Percentiles rank a stretch among this genome's conserved stretches.
Evolutionary conservation across 23 red algal genomes (phyloP).

Genomic region (Gracilaria caudata): DNA sequence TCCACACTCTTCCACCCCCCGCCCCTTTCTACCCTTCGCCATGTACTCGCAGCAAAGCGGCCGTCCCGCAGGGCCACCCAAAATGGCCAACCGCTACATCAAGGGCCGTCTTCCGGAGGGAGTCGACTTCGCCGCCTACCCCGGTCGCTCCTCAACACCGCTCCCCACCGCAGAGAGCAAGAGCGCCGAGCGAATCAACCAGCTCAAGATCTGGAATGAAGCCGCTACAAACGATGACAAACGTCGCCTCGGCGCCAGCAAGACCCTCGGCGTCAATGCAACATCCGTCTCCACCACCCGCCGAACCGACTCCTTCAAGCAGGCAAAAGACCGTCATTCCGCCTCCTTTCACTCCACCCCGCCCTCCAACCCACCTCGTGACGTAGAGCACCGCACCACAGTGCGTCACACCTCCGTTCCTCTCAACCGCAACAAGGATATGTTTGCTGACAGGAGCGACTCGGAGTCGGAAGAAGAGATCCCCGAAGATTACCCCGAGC

Average conservation of each 20-base stretch:
- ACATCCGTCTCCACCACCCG: slow-evolving; percentile 45
- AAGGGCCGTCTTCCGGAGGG: slow-evolving; percentile 81
- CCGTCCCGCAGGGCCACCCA: slow-evolving; percentile 32
- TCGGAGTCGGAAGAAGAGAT: slow-evolving; percentile 56
- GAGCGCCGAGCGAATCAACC: slow-evolving; percentile 76
- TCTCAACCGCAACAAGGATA: slow-evolving; percentile 30
- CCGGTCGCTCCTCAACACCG: slow-evolving; percentile 77
- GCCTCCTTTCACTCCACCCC: slow-evolving; percentile 53
- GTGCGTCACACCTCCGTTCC: slow-evolving; percentile 32
- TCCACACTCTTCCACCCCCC: not conserved
- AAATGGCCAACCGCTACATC: slow-evolving; percentile 75
- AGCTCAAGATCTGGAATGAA: slow-evolving; percentile 90
- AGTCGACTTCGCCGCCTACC: slow-evolving; percentile 73
- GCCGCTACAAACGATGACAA: slow-evolving; percentile 78
- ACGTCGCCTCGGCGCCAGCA: slow-evolving; percentile 58
- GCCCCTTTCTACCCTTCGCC: not conserved
- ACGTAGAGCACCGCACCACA: slow-evolving; percentile 13
- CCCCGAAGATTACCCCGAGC: slow-evolving; percentile 5
- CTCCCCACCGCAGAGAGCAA: slow-evolving; percentile 78
- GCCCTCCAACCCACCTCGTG: not conserved
- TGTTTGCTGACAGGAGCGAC: slow-evolving; percentile 62
- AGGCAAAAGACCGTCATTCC: slow-evolving; percentile 60
- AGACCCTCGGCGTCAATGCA: slow-evolving; percentile 32
- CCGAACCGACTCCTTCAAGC: slow-evolving; percentile 78
- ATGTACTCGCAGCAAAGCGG: slow-evolving; percentile 61